Evolutionary conservation across 140 eudicot species (phyloP).

Genomic region (Anethum foeniculum): DNA sequence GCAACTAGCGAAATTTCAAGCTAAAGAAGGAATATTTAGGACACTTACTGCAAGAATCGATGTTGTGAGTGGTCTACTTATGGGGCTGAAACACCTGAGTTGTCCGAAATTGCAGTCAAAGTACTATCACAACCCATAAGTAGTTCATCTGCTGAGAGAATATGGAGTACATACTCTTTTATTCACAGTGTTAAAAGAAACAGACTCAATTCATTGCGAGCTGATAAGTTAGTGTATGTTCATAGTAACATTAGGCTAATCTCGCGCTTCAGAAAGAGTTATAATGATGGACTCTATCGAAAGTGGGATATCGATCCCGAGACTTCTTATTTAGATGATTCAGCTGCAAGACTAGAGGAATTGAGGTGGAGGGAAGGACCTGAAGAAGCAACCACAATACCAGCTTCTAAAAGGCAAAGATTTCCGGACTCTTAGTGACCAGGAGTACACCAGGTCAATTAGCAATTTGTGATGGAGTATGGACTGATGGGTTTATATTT

Average conservation of each 20-base stretch:
- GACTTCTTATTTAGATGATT: not conserved
- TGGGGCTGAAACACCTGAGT: not conserved
- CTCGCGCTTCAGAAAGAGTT: not conserved
- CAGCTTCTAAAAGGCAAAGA: not conserved
- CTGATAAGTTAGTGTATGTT: not conserved
- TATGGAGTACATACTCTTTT: not conserved
- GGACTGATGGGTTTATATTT: too few relatives aligned
- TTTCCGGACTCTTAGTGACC: not conserved
- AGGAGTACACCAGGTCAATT: too few relatives aligned
- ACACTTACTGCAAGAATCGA: not conserved
- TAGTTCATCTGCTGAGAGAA: not conserved
- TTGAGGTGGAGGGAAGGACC: not conserved
- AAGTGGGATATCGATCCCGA: not conserved
- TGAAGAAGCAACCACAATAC: not conserved
- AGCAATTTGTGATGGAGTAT: too few relatives aligned
- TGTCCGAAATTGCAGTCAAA: not conserved
- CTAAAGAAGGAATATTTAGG: not conserved
- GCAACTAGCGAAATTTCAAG: not conserved
- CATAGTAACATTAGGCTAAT: not conserved
- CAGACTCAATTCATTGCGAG: not conserved
- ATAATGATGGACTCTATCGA: not conserved
- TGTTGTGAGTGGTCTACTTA: not conserved
- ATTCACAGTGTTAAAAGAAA: not conserved
- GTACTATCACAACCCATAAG: not conserved
- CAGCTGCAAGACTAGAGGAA: not conserved